Base-by-base conservation (phyloP, 192 early-diverging fungal genomes). In the Chytriomyces sp. region DNA sequence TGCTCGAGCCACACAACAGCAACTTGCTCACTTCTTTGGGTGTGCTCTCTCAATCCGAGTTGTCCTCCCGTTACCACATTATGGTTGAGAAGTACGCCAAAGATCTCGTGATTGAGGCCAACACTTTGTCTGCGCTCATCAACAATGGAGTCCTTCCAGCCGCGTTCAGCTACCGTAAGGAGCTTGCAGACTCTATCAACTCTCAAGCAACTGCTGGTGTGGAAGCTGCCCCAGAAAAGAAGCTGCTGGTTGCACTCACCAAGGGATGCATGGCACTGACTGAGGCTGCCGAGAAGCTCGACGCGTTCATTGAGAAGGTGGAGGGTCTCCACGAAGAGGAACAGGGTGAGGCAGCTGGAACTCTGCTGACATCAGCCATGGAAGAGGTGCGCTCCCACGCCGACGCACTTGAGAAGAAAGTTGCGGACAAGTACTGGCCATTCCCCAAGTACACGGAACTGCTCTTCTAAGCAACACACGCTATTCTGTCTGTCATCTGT, bases 371-470 rank as follows among this genome's bases (percentile, higher is more conserved):
- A 10, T 90, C 91, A 16, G 80, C 83, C 43, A 93, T 99, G 85
- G 90, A 94, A 67, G 81, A 82, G 45, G 87, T 90, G 53, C 90
- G 97, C 69, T 59, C 64, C 7, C 79, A 86, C 16, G 89, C 91
- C 50, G 96, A 97, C 79, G 75, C 75, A 50, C 78, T 99, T 45
- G 96, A 99, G 86, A 66, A 79, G n/a, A 62, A 92, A 35, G 87
- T 94, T 60, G 90, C 92, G 43, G 95, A 98, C 89, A 96, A 95
- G 91, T 89, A 86, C 85, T 99, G 96, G 95, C 95, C 95, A 44
- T 91, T 94, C 82, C 97, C 97, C 84, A 97, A 95, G 87, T 98
- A 98, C 89, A 91, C 92, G 44, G 96, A 98, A 88, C 90, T 98
- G 20, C 43, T 73, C 7, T 24, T 72, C 11, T 72, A 61, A n/a